A percentile compares a stretch with the other conserved stretches of the same genome.
Conservation (phyloP, 768 basidiomycete genomes). For the Mycena rebaudengoi region DNA sequence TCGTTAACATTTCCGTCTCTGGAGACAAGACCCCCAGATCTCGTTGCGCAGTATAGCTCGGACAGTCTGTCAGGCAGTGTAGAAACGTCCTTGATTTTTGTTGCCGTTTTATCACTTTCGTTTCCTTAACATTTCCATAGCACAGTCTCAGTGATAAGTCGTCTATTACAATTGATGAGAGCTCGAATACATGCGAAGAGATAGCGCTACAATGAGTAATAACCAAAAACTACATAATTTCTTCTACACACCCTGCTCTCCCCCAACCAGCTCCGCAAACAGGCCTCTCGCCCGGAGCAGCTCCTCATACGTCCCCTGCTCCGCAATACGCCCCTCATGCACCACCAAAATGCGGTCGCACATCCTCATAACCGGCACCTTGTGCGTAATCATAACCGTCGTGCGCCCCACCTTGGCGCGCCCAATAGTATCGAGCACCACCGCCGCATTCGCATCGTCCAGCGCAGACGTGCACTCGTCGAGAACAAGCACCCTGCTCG, state of each 20-base stretch:
- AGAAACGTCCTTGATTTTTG: too few relatives aligned
- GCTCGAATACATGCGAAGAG: too few relatives aligned
- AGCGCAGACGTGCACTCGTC: constrained; percentile 97
- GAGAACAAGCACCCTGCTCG: constrained; percentile 77
- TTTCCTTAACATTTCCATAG: too few relatives aligned
- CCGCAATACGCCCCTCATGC: constrained; percentile 77
- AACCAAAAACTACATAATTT: neutral
- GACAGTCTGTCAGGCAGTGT: too few relatives aligned
- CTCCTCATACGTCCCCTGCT: constrained; percentile 79
- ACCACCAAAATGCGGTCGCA: constrained; percentile 91
- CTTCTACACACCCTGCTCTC: constrained; percentile 65
- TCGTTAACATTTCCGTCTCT: too few relatives aligned
- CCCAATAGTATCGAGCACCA: constrained; percentile 86
- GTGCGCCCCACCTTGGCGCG: too few relatives aligned
- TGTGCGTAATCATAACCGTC: constrained; percentile 94
- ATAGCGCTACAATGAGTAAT: too few relatives aligned
- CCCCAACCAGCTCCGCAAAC: constrained; percentile 80
- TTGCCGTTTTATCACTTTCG: too few relatives aligned
- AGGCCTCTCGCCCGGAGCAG: constrained; percentile 73
- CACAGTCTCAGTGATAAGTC: too few relatives aligned
- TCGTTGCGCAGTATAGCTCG: too few relatives aligned
- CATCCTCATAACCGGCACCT: constrained; percentile 87
- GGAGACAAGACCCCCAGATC: too few relatives aligned
- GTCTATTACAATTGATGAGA: too few relatives aligned
- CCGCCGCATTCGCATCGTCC: constrained; percentile 84